Evolutionary conservation across 2,329 filamentous ascomycete species (phyloP), one percentile per base, ranked within the genome.

Genomic region (Cercospora berteroae): DNA sequence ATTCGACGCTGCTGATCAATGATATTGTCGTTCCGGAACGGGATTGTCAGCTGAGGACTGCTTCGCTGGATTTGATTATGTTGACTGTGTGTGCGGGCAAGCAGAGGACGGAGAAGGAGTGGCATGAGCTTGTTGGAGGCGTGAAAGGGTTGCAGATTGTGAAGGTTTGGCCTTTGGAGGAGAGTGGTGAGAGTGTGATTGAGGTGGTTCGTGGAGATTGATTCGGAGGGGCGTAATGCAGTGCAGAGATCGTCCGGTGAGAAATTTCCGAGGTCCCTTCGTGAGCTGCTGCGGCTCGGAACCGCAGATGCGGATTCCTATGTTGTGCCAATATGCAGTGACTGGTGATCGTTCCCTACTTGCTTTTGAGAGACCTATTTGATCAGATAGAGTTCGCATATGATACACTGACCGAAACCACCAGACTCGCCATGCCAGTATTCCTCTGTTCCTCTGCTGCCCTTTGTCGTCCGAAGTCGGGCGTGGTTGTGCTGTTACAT

Each of bases 21-120:
- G 48, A 55, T 29, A 27, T 55, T 16, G 48, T 55, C 4, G 48
- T 55, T 9, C 48, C 48, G 48, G 48, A 55, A 27, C 12, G 20
- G 2, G 13, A 55, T 5, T 55, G 48, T 25, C 48, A 55, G 9
- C 29, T 55, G 13, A 10, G 48, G 8, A 55, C 48, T 3, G 48
- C 48, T 12, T 27, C 48, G 13, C 7, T 55, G 13, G 61, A 63
- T 23, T 39, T 63, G 33, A 36, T 48, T 10, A 56, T 42, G 10
- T 27, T 63, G 61, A 39, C 18, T 12, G 31, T 63, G 7, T 55
- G 36, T 10, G 36, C 44, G 16, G 60, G 44, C 31, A 55, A 42
- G n/a, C 48, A 63, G 61, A 12, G 61, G n/a, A 63, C 48, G 10
- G 61, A 57, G 29, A 63, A 31, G 31, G 44, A 63, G 48, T 63